Conservation (phyloP, 106 monocot species). For the Dioscorea zingiberensis region DNA sequence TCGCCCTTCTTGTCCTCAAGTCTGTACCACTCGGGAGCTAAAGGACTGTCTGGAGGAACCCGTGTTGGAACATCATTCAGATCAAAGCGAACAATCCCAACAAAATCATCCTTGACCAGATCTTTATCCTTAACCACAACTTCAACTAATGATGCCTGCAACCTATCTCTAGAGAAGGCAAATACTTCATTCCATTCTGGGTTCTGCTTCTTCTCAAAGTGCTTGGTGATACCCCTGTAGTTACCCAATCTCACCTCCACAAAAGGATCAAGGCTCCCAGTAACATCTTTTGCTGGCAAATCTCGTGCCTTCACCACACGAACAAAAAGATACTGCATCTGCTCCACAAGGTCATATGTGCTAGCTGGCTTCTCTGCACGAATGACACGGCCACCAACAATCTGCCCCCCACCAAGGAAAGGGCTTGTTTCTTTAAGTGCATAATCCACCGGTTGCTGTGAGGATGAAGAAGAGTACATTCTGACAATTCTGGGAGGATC, state of each 20-base stretch:
- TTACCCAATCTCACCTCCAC: conserved; percentile 67
- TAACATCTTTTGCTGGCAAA: conserved; percentile 40
- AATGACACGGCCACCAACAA: conserved; percentile 45
- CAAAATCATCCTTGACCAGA: conserved; percentile 47
- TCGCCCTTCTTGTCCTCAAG: conserved; percentile 50
- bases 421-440: conserved; percentile 56
- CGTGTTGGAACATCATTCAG: conserved; percentile 50
- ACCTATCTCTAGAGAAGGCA: conserved; percentile 52
- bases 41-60: conserved; percentile 64
- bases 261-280: conserved; percentile 52
- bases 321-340: conserved; percentile 59
- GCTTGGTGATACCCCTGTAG: conserved; percentile 45
- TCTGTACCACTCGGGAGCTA: conserved; percentile 67
- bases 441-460: conserved; percentile 40
- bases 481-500: conserved; percentile 33
- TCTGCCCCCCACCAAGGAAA: conserved; percentile 42
- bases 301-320: conserved; percentile 67
- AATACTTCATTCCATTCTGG: conserved; percentile 72
- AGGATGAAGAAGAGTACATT: conserved; percentile 39
- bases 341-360: conserved; percentile 65
- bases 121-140: conserved; percentile 62
- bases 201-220: conserved; percentile 47
- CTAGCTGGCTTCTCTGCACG: conserved; percentile 35
- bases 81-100: conserved; percentile 46
- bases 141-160: conserved; percentile 41